Evolutionary conservation across 2,329 filamentous ascomycete species (phyloP).

Genomic region (Fusarium miscanthi): DNA sequence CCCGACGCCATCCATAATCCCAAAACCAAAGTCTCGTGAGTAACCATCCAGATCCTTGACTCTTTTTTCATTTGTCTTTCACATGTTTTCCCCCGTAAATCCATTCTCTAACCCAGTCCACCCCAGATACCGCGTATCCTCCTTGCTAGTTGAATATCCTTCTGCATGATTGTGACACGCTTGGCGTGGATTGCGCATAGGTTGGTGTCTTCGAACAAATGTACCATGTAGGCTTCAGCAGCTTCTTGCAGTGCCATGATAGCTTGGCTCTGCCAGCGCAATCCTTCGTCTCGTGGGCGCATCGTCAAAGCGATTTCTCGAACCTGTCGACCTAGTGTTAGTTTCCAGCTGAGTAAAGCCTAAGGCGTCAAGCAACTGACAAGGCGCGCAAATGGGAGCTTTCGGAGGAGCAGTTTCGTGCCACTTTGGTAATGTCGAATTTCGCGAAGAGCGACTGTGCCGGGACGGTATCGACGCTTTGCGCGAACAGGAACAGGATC

Average conservation of each 20-base stretch:
- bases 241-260: conserved; percentile 95
- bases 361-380: conserved; percentile 54
- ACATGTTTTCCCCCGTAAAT: background rate
- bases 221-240: conserved; percentile 94
- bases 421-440: conserved; percentile 91
- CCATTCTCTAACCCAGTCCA: conserved; percentile 63
- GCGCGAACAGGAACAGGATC: conserved; percentile 74
- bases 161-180: conserved; percentile 96
- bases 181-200: conserved; percentile 97
- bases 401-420: conserved; percentile 85
- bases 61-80: background rate
- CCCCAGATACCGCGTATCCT: conserved; percentile 83
- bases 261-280: conserved; percentile 96
- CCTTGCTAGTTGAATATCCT: conserved; percentile 93
- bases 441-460: conserved; percentile 89
- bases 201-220: conserved; percentile 87
- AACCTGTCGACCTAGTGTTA: conserved; percentile 36
- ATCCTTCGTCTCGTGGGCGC: conserved; percentile 71
- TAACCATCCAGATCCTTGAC: background rate
- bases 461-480: conserved; percentile 76
- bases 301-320: conserved; percentile 78
- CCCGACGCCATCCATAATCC: conserved; percentile 30
- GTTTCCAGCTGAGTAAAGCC: conserved; percentile 16
- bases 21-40: conserved; percentile 24
- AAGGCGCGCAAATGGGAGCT: conserved; percentile 82